Evolutionary conservation across 805 yeast genomes (phyloP), one percentile per base, ranked within the genome.

Genomic region (Maudiozyma turicensis): DNA sequence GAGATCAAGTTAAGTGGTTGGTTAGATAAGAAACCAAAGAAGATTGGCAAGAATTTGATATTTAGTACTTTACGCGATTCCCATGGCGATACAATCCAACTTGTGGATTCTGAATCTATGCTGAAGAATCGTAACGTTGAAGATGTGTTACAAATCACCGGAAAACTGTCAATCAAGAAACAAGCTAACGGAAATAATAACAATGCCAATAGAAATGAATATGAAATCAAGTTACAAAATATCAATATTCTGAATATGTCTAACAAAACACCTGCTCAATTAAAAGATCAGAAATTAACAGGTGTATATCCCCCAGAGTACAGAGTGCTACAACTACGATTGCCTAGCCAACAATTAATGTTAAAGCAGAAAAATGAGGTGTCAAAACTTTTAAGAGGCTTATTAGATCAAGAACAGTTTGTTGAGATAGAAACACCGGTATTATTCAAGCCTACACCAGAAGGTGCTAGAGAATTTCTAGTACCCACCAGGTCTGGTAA

Each of bases 401-500:
- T 61, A 1, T 63, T 83, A 13, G 72, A 72, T 40, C 48, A 57
- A 0, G 56, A 66, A 15, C 68, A 67, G 1, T 93, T 93, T 64
- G 76, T 77, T 0, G 98, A 93, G 60, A 75, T 93, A 31, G 99
- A 91, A 63, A 93, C 99, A 0, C 99, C 99, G 1, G 64, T 91
- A 6, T 68, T 93, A 31, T 93, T 93, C 73, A 90, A 93, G 61
- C 86, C 96, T 1, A 93, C 99, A 0, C 99, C 99, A 0, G 99
- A 93, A 66, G 99, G 99, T 13, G 99, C 99, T 1, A 74, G 95
- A 38, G 99, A 93, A 66, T 93, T 91, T 63, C 67, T 93, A 44
- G 97, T 93, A 0, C 99, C 99, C 0, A 87, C 97, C 0, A 74
- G 98, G 54, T 40, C 43, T 30, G 48, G 48, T 11, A 55, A 58